phyloP scores from a whole-genome alignment of 1,284 basidiomycete genomes.

The Volvariella volvacea region DNA sequence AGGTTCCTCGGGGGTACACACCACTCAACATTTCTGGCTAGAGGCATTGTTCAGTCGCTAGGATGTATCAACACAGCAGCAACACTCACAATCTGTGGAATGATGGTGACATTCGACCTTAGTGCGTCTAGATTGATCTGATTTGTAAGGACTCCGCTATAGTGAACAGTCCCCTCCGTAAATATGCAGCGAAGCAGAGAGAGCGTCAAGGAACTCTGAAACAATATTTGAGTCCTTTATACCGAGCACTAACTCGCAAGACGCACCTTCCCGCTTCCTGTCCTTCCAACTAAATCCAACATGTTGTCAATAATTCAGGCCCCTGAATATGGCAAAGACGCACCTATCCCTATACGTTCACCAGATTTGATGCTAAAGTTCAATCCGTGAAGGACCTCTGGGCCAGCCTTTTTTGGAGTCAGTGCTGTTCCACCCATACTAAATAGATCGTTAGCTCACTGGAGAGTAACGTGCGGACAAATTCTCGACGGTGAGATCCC shows the following conservation, averaged over 20 bases:
- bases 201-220: slow-evolving; percentile 43
- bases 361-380: slow-evolving; percentile 52
- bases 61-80: too few species aligned
- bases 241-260: slow-evolving; percentile 28
- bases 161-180: slow-evolving; percentile 34
- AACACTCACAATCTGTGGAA: slow-evolving; percentile 26
- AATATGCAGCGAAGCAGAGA: slow-evolving; percentile 35
- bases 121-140: slow-evolving; percentile 47
- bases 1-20: slow-evolving; percentile 28
- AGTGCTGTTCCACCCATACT: too few species aligned
- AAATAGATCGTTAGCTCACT: too few species aligned
- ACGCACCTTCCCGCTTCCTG: slow-evolving; percentile 64
- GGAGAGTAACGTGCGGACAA: slow-evolving; percentile 50
- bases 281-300: slow-evolving; percentile 50
- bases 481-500: slow-evolving; percentile 58
- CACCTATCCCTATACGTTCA: slow-evolving; percentile 55
- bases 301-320: background rate
- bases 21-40: slow-evolving; percentile 20
- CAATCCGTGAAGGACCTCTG: slow-evolving; percentile 46
- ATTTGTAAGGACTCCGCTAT: slow-evolving; percentile 28
- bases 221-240: slow-evolving; percentile 25
- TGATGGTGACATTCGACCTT: slow-evolving; percentile 41
- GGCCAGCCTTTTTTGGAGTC: too few species aligned
- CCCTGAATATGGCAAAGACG: slow-evolving; percentile 8
- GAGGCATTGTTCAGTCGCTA: too few species aligned